These are phyloP conservation scores for Fusarium globosum DNA, from an alignment of 2,329 filamentous ascomycete species.

Conservation along the genomic window DNA sequence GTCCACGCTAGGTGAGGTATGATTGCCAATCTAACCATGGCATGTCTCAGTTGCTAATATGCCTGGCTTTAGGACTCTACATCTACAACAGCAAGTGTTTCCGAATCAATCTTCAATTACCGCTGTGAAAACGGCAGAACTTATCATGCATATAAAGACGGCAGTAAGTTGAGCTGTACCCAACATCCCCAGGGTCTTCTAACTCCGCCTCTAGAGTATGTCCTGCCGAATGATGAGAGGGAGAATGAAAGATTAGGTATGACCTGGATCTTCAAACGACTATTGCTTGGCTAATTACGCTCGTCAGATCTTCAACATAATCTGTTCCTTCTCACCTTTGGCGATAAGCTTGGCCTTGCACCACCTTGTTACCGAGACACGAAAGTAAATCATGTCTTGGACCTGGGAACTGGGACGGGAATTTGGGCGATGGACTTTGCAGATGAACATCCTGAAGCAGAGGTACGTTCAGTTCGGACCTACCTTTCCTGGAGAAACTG, in stretches of 20 bases:
- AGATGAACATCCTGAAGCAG: background rate
- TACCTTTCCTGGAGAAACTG: background rate
- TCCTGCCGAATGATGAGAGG: background rate
- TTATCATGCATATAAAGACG: background rate
- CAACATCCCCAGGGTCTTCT: background rate
- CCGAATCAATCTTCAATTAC: background rate
- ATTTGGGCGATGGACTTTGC: constrained; percentile 6
- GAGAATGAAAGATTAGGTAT: constrained; percentile 9
- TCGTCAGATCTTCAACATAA: constrained; percentile 8
- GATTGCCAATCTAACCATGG: accelerated
- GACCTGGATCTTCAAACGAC: accelerated
- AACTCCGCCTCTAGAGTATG: background rate
- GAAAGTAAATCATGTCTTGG: background rate
- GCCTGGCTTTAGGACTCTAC: background rate
- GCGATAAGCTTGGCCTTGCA: background rate
- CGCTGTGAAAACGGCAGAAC: constrained; percentile 2
- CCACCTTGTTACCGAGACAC: background rate
- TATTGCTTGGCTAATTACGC: too few species aligned
- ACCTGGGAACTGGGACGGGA: constrained; percentile 9
- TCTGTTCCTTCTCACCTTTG: constrained; percentile 1
- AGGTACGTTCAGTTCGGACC: background rate
- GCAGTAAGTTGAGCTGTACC: background rate
- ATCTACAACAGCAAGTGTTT: background rate
- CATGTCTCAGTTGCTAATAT: background rate
- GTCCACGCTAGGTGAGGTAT: background rate